Evolutionary conservation across 1,284 basidiomycete genomes (phyloP).

Genomic region (Pholiota adiposa): DNA sequence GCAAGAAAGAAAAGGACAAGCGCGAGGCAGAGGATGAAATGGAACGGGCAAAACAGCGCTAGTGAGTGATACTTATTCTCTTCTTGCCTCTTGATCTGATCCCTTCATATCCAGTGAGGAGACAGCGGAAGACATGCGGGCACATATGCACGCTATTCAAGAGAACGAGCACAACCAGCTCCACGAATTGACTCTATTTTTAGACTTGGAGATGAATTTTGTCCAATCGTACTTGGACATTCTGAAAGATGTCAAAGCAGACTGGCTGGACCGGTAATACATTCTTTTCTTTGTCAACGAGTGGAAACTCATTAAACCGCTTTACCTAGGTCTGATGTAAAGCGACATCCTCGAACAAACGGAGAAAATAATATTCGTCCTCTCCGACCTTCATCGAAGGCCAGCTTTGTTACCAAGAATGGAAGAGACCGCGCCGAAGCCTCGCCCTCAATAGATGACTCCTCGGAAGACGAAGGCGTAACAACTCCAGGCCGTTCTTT

Average conservation of each 20-base stretch:
- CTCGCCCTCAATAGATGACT: conserved; percentile 26
- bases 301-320: neutral
- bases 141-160: conserved; percentile 76
- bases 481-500: conserved; percentile 33
- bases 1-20: conserved; percentile 76
- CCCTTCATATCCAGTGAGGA: conserved; percentile 65
- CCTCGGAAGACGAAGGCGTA: conserved; percentile 42
- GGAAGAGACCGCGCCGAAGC: conserved; percentile 10
- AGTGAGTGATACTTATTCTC: conserved; percentile 52
- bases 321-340: conserved; percentile 11
- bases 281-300: neutral
- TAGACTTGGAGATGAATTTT: conserved; percentile 76
- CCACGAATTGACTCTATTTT: conserved; percentile 66
- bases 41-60: conserved; percentile 68
- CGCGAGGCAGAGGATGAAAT: conserved; percentile 79
- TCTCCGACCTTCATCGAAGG: conserved; percentile 6
- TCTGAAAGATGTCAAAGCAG: conserved; percentile 65
- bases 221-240: conserved; percentile 74
- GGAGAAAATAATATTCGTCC: neutral
- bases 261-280: conserved; percentile 68
- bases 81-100: neutral
- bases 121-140: conserved; percentile 76
- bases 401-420: conserved; percentile 1
- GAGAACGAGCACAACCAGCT: conserved; percentile 75
- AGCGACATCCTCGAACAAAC: neutral